These are phyloP conservation scores for Withania somnifera DNA, from an alignment of 305 asterid genomes.

Conservation along the genomic window DNA sequence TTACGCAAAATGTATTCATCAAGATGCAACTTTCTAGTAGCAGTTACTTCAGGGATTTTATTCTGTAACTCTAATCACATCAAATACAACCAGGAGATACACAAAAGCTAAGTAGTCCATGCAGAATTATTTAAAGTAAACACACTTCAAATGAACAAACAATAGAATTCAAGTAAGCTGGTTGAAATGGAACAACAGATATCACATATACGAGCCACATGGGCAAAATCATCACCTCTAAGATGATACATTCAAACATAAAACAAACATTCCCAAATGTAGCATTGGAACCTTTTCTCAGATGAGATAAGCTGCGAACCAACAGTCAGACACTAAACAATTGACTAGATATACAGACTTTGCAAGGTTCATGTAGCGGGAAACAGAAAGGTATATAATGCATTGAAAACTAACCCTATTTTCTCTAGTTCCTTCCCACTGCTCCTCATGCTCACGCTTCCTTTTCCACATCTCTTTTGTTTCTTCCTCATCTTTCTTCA, in stretches of 20 bases:
- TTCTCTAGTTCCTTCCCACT: conserved; percentile 99
- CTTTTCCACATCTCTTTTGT: conserved; percentile 97
- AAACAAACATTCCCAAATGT: background rate
- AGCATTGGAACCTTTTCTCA: background rate
- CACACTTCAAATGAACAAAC: background rate
- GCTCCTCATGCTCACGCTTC: conserved; percentile 98
- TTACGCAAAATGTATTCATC: background rate
- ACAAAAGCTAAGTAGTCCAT: background rate
- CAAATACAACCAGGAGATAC: background rate
- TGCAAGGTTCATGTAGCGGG: background rate
- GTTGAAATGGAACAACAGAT: background rate
- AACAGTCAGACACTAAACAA: background rate
- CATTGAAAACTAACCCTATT: conserved; percentile 52
- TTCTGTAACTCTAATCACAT: background rate
- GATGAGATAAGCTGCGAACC: background rate
- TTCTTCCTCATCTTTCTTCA: conserved; percentile 98
- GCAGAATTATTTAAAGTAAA: background rate
- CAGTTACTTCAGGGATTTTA: background rate
- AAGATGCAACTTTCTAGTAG: background rate
- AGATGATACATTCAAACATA: background rate
- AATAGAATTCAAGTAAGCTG: background rate
- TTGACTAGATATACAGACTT: background rate
- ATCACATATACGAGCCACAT: background rate
- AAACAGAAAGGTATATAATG: background rate
- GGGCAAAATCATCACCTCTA: background rate